A percentile compares a stretch with the other conserved stretches of the same genome.
These are phyloP conservation scores for Globisporangium ultimum DNA, from an alignment of 352 stramenopile species.

Conservation along the genomic window DNA sequence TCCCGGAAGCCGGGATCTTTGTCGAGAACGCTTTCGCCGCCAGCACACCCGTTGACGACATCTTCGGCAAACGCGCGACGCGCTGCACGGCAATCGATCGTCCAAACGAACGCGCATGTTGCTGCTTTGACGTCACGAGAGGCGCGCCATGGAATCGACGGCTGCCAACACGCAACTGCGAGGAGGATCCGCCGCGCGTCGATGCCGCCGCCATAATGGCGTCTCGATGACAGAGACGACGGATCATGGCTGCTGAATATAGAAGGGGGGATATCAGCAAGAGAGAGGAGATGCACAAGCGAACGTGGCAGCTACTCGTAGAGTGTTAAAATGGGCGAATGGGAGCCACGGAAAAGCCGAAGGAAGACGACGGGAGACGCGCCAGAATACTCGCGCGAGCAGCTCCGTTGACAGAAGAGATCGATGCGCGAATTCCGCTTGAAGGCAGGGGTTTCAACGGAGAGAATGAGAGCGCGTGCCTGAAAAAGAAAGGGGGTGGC, in stretches of 20 bases:
- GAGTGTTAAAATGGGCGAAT: neutral
- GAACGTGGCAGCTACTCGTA: neutral
- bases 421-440: no score
- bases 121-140: neutral
- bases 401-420: no score
- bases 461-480: neutral
- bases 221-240: conserved; percentile 6
- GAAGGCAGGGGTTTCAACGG: neutral
- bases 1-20: conserved; percentile 2
- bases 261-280: neutral
- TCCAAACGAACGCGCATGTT: neutral
- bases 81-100: neutral
- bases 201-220: neutral
- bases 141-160: neutral
- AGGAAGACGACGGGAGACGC: neutral
- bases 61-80: neutral
- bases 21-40: conserved; percentile 6
- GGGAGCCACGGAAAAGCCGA: conserved; percentile 2
- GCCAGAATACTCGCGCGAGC: no score
- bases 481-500: neutral
- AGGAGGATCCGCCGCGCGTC: conserved; percentile 1
- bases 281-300: neutral
- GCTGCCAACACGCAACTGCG: neutral
- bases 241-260: conserved; percentile 6
- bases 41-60: neutral